Conservation (phyloP, 2,329 filamentous ascomycete genomes). For the Sarocladium kiliense region DNA sequence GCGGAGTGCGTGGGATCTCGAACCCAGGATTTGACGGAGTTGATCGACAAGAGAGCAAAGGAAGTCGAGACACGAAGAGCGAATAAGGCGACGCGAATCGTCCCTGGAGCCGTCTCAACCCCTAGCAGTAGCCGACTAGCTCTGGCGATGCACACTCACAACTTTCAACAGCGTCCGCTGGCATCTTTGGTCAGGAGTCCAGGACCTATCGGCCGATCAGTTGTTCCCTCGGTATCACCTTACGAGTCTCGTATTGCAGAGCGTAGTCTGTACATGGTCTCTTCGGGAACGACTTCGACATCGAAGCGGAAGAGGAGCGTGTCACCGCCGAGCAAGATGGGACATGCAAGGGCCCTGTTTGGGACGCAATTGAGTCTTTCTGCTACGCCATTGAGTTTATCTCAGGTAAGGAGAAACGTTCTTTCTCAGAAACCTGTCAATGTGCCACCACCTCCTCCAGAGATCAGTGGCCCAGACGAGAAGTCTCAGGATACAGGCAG, state of each 20-base stretch:
- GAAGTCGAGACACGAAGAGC: slow-evolving; percentile 44
- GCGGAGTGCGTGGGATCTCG: slow-evolving; percentile 66
- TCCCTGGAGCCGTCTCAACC: not conserved
- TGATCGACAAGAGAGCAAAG: slow-evolving; percentile 65
- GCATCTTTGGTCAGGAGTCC: slow-evolving; percentile 30
- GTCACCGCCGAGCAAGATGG: slow-evolving; percentile 27
- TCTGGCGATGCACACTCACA: not conserved
- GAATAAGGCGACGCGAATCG: slow-evolving; percentile 14
- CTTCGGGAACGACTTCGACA: not conserved
- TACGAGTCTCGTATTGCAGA: slow-evolving; percentile 25
- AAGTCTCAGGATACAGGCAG: not conserved
- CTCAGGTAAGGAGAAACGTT: not conserved
- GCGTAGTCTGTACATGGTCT: not conserved
- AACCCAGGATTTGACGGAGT: slow-evolving; percentile 71
- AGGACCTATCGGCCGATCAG: slow-evolving; percentile 25
- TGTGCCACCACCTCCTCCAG: not conserved
- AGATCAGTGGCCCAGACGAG: not conserved
- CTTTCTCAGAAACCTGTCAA: not conserved
- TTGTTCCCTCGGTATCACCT: slow-evolving; percentile 26
- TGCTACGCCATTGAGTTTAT: slow-evolving; percentile 14
- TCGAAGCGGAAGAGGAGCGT: slow-evolving; percentile 18
- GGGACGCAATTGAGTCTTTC: slow-evolving; percentile 27
- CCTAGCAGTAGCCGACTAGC: not conserved
- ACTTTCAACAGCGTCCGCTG: slow-evolving; percentile 34
- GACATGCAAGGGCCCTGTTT: slow-evolving; percentile 29